Base-by-base conservation (phyloP, 148 eudicot species). In the Spergularia marina region DNA sequence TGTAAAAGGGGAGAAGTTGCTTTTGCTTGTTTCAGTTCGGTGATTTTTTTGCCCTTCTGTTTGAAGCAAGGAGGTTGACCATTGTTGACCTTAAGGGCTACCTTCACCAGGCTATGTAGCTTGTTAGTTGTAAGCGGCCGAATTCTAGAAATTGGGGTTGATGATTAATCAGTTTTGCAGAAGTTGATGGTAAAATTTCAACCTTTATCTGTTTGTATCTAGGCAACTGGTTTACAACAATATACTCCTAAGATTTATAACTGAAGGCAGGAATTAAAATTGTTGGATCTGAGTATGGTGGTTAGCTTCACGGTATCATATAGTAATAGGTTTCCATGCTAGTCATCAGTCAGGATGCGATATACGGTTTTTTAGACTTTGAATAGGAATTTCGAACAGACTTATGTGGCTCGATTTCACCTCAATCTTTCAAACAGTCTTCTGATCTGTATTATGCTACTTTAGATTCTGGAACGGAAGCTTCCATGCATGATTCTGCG, bases 401-500 rank as follows among this genome's bases (percentile, higher is more conserved):
- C 68, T 23, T n/a, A 59, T 52, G 40, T 71, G 40, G 41, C 39
- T 52, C 18, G 9, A 36, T 53, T 71, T 39, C 0, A 63, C 64
- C 12, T 63, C 52, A 49, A 2, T 21, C n/a, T 44, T 54, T 70
- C 17, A 64, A 34, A 6, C 18, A 15, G 44, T 25, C 54, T 72
- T 77, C 75, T 70, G 4, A 73, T 73, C 47, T 17, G 11, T 40
- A 63, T 47, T 58, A 18, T 71, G 75, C 14, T 76, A 16, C 18
- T 36, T 21, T 70, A 71, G 76, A 13, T 57, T 62, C 71, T 55
- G 57, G 34, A 65, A 55, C 41, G 47, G 20, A 40, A 70, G 67
- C 71, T 53, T 61, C 78, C 25, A 30, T 54, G 44, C 52, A 57
- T 63, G 71, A 72, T 30, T 53, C 79, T 71, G 18, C 62, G 17